Base-by-base conservation (phyloP, 2,329 filamentous ascomycete species). In the Fusarium neocosmosporiellum region DNA sequence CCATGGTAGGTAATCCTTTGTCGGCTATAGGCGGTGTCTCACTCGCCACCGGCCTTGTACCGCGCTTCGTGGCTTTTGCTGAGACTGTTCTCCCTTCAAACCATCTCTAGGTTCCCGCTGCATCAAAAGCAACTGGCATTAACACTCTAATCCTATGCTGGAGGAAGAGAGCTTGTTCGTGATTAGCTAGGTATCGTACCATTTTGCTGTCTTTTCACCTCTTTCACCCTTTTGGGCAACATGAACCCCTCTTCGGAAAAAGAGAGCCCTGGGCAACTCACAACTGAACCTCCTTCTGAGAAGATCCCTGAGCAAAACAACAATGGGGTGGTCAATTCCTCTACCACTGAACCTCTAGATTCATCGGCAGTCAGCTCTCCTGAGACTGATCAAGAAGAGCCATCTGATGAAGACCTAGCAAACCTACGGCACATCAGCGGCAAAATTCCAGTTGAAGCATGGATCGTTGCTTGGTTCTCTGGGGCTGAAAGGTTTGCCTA, bases 401-500 rank as follows among this genome's bases (percentile, higher is more conserved):
- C 33, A 11, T 58, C 54, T n/a, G 54, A 58, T 10, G 33, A 39
- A 16, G 54, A 58, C 34, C 2, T 58, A 36, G 34, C 34, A n/a
- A 37, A 58, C 20, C 33, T 58, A 37, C 24, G 54, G 8, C 54
- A 39, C 7, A 20, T 58, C 22, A 36, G 54, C 34, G 22, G 54
- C 22, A 58, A 58, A n/a, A 37, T 58, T 16, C 54, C 54, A 41
- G 34, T 29, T 18, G 54, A 58, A 36, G 54, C 54, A 29, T 58
- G 54, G 54, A 58, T 58, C 7, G 54, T 58, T 27, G 54, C 54
- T 36, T 58, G 54, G 54, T 58, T 58, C 54, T 58, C 54, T 4
- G 54, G 54, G 33, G 54, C 54, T n/a, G 54, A 58, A 22, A 58
- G 54, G 18, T 58, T 58, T 24, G 54, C 54, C 33, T 58, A 58